These are phyloP conservation scores for Coemansia sp. DNA, from an alignment of 192 early-diverging fungal species.

Conservation along the genomic window DNA sequence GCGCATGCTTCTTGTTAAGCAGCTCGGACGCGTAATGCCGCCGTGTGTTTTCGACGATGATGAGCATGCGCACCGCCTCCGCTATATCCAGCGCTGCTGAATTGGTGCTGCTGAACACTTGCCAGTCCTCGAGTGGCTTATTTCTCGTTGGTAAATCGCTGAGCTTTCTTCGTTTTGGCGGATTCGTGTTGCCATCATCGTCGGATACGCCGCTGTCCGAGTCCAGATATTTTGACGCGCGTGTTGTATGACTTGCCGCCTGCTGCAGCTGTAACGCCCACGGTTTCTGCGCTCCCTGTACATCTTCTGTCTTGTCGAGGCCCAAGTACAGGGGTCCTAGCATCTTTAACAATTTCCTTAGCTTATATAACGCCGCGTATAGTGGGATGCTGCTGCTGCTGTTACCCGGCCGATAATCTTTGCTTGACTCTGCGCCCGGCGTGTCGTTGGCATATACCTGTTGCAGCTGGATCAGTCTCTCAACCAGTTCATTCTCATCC, in stretches of 20 bases:
- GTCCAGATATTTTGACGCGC: background rate
- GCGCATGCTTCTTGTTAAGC: constrained; percentile 21
- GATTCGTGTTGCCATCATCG: background rate
- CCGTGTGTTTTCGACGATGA: constrained; percentile 36
- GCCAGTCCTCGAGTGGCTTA: background rate
- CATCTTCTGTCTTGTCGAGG: constrained; percentile 18
- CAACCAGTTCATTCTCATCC: constrained; percentile 34
- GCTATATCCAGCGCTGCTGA: constrained; percentile 19
- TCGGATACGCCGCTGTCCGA: background rate
- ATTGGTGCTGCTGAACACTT: background rate
- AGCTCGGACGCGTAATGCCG: constrained; percentile 20
- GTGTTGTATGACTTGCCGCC: constrained; percentile 6
- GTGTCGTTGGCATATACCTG: constrained; percentile 2
- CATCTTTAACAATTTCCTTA: constrained; percentile 9
- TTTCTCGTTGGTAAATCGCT: background rate
- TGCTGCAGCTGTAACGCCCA: constrained; percentile 33
- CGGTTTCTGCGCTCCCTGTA: constrained; percentile 17
- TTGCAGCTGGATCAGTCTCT: constrained; percentile 22
- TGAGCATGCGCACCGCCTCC: constrained; percentile 24
- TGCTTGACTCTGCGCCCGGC: background rate
- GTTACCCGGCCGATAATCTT: background rate
- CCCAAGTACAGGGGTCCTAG: constrained; percentile 34
- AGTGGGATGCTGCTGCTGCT: constrained; percentile 14
- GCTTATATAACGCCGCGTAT: constrained; percentile 20
- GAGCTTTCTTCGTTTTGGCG: background rate